Conservation (phyloP, 345 rosid species). For the Passiflora organensis region DNA sequence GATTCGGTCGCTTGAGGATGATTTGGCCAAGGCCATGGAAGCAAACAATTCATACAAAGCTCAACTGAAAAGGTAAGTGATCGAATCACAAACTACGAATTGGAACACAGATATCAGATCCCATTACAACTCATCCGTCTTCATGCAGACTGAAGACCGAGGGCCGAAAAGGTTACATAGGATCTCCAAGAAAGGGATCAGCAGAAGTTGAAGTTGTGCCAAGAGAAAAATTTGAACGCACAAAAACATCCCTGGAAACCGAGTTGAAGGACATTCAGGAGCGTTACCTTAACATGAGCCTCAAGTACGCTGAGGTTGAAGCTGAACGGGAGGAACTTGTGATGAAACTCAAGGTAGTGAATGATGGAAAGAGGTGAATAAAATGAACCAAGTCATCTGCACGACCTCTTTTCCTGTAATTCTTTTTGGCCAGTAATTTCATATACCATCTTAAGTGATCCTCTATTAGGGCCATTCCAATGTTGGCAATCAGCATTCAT, state of each 20-base stretch:
- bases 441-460: no score
- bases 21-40: slow-evolving; percentile 50
- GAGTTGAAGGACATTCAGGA: slow-evolving; percentile 48
- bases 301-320: slow-evolving; percentile 57
- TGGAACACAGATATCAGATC: not conserved
- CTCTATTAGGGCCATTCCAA: no score
- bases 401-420: no score
- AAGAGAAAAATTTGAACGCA: slow-evolving; percentile 4
- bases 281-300: slow-evolving; percentile 51
- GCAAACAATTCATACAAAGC: slow-evolving; percentile 49
- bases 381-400: no score
- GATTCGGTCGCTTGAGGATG: slow-evolving; percentile 41
- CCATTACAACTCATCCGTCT: not conserved
- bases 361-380: slow-evolving; percentile 21
- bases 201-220: slow-evolving; percentile 10
- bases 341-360: slow-evolving; percentile 40
- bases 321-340: slow-evolving; percentile 36
- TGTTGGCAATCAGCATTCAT: no score
- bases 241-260: slow-evolving; percentile 20
- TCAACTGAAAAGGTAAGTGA: slow-evolving; percentile 48
- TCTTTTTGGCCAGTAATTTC: no score
- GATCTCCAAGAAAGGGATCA: slow-evolving; percentile 8
- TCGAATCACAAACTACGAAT: not conserved
- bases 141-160: slow-evolving; percentile 17
- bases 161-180: slow-evolving; percentile 5